Conservation (phyloP, 768 basidiomycete genomes). For the Panaeolus cyanescens region DNA sequence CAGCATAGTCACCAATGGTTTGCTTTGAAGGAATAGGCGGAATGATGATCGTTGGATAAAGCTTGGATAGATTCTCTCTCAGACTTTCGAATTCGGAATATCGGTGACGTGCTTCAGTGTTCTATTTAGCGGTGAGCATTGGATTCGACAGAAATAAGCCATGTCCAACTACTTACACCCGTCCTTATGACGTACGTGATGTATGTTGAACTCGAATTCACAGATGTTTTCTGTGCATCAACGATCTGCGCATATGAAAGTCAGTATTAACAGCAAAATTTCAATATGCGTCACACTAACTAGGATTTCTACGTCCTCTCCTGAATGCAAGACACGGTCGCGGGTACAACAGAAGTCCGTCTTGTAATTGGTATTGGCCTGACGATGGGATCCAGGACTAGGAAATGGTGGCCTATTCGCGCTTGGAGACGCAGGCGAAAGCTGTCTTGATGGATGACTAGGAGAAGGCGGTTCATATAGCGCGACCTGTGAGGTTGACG, state of each 20-base stretch:
- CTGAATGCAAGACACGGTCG: conserved; percentile 78
- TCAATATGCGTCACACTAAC: conserved; percentile 44
- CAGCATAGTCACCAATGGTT: conserved; percentile 93
- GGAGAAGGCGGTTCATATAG: conserved; percentile 65
- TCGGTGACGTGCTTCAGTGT: conserved; percentile 79
- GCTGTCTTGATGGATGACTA: conserved; percentile 39
- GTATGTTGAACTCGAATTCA: conserved; percentile 86
- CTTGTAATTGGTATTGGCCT: conserved; percentile 58
- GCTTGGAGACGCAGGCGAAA: conserved; percentile 49
- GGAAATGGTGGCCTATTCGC: conserved; percentile 46
- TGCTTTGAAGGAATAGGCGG: conserved; percentile 99
- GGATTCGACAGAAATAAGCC: conserved; percentile 5
- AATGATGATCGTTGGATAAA: conserved; percentile 96
- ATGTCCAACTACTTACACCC: conserved; percentile 53
- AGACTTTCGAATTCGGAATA: conserved; percentile 99
- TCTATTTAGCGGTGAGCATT: conserved; percentile 44
- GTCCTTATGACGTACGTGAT: conserved; percentile 93
- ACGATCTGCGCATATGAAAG: conserved; percentile 62
- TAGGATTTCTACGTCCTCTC: conserved; percentile 79
- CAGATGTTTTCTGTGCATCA: conserved; percentile 93
- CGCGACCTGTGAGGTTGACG: conserved; percentile 54
- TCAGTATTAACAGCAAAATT: conserved; percentile 8
- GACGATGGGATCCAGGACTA: conserved; percentile 57
- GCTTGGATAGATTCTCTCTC: conserved; percentile 75
- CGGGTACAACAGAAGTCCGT: conserved; percentile 77